Percentiles rank a stretch among this genome's conserved stretches.
Evolutionary conservation across 352 stramenopile species (phyloP).

Genomic region (Globisporangium uncinulatum): DNA sequence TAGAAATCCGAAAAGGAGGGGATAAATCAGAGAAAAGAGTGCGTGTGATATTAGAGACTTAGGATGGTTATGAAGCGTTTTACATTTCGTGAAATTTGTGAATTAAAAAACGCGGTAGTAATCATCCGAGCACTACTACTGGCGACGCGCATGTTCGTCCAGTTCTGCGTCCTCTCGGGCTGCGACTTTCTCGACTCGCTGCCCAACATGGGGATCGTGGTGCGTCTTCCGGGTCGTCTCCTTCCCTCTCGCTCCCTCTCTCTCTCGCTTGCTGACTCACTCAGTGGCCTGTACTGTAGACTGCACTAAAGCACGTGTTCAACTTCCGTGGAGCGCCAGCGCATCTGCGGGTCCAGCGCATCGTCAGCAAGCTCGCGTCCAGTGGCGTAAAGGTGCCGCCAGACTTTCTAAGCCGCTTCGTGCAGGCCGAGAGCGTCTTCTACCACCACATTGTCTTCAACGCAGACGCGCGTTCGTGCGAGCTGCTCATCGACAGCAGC

Average conservation of each 20-base stretch:
- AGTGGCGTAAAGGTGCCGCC: conserved; percentile 37
- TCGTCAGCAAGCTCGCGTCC: conserved; percentile 56
- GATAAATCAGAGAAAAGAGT: too few relatives aligned
- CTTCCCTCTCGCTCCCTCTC: not conserved
- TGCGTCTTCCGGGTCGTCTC: conserved; percentile 25
- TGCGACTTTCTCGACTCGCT: conserved; percentile 77
- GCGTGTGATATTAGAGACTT: too few relatives aligned
- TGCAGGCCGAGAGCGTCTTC: conserved; percentile 68
- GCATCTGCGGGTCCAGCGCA: conserved; percentile 48
- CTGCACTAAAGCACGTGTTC: conserved; percentile 69
- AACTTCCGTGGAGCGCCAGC: conserved; percentile 54
- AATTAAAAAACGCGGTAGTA: too few relatives aligned
- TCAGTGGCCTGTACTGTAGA: conserved; percentile 21
- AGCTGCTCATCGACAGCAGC: conserved; percentile 45
- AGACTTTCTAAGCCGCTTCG: conserved; percentile 48
- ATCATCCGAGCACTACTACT: conserved; percentile 31
- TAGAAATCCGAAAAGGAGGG: too few relatives aligned
- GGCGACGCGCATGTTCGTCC: conserved; percentile 73
- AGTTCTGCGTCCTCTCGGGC: conserved; percentile 63
- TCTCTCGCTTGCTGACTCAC: not conserved
- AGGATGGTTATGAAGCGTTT: too few relatives aligned
- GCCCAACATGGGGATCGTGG: conserved; percentile 67
- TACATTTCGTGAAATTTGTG: too few relatives aligned
- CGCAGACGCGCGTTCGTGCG: conserved; percentile 25
- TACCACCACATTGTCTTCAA: conserved; percentile 80